phyloP scores from a whole-genome alignment of 208 protist genomes.

The Novymonas esmeraldas region DNA sequence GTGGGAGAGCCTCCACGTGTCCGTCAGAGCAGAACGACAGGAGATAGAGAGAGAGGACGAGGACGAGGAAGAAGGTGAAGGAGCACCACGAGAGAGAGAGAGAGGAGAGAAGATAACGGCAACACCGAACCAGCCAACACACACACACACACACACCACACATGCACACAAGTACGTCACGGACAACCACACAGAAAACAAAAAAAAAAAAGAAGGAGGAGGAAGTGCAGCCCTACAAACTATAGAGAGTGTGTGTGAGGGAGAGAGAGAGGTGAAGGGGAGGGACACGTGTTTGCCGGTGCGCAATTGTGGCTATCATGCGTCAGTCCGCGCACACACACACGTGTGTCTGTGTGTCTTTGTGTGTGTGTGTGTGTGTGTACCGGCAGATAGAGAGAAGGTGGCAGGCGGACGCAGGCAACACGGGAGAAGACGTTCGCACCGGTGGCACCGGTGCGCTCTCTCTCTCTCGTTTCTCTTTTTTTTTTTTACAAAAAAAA shows the following conservation, averaged over 20 bases:
- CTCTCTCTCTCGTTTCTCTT: no score
- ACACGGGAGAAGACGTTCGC: no score
- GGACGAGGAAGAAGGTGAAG: background rate
- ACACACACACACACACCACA: no score
- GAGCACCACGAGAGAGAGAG: conserved; percentile 8
- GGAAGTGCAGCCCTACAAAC: background rate
- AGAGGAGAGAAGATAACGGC: conserved; percentile 5
- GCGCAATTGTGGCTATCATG: no score
- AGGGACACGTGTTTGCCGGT: no score
- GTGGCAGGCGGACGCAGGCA: background rate
- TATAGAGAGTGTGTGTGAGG: background rate
- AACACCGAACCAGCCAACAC: no score
- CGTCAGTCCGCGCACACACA: no score
- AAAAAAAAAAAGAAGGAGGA: conserved; percentile 24
- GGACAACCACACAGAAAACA: conserved; percentile 16
- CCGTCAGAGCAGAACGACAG: background rate
- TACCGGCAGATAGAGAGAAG: background rate
- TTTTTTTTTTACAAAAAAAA: no score
- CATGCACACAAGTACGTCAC: conserved; percentile 25
- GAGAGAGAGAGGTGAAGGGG: background rate
- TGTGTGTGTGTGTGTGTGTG: background rate
- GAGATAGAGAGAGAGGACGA: conserved; percentile 8
- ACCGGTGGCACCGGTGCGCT: no score
- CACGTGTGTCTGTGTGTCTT: no score
- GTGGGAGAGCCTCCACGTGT: no score